Evolutionary conservation across 805 yeast species (phyloP), one percentile per base, ranked within the genome.

Genomic region (Teunomyces pallodes): DNA sequence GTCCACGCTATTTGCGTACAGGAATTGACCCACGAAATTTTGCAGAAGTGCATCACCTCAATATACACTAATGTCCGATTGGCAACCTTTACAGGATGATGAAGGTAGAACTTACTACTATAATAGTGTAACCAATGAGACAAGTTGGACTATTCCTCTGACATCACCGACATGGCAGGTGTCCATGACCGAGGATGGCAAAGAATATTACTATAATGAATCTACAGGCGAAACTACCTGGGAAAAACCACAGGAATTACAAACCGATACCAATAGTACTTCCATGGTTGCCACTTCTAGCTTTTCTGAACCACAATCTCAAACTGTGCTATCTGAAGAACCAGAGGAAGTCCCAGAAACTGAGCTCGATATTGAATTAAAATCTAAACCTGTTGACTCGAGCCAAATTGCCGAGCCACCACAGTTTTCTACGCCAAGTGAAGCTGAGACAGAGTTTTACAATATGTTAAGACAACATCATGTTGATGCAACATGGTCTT

Each of bases 101-200:
- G 81, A 81, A 45, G 94, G 95, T 0, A 73, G 84, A 43, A 69
- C 72, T 1, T 91, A 90, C 66, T 90, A 86, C 65, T 88, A 82
- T 63, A 82, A 90, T 53, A 46, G 78, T 0, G 74, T 61, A 26
- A 85, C 92, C 0, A 78, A 81, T 43, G 81, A 82, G 54, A 82
- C 96, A 0, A 81, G 84, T 44, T 90, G 97, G 96, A 88, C 86
- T 24, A 81, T 82, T 53, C 97, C 97, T 0, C 80, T 75, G 47
- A 52, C 50, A 3, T 8, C 42, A 1, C 47, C 50, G 3, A 41
- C 12, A 9, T 73, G 75, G 66, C 76, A 80, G 24, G 72, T 83
- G 13, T 72, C 68, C 33, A 67, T 69, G 16, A 75, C 84, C 1
- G 80, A 79, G 13, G 90, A 74, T 9, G 79, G 91, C 2, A 69